Percentiles rank a stretch among this genome's conserved stretches.
phyloP scores from a whole-genome alignment of 768 basidiomycete species.

The Nevesoporus exiguus region DNA sequence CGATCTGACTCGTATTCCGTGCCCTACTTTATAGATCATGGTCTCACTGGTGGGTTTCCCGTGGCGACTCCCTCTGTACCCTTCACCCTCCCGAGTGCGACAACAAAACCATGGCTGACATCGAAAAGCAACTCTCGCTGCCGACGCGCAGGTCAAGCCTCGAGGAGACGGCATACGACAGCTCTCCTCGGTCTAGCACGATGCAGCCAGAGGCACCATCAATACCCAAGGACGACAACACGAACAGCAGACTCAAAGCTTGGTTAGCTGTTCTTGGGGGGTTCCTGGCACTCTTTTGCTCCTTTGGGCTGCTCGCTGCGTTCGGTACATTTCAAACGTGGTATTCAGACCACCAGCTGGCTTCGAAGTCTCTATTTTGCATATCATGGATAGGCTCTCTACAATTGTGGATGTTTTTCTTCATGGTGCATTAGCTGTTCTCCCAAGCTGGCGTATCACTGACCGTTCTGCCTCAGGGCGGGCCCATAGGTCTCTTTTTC shows the following conservation, averaged over 20 bases:
- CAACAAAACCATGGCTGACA: conserved; percentile 26
- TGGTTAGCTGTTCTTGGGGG: conserved; percentile 60
- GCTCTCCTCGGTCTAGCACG: conserved; percentile 24
- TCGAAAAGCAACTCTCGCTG: conserved; percentile 27
- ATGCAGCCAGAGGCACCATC: conserved; percentile 18
- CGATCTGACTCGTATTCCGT: conserved; percentile 19
- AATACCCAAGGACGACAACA: conserved; percentile 11
- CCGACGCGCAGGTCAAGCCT: conserved; percentile 20
- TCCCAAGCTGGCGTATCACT: not conserved
- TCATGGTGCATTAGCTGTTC: conserved; percentile 46
- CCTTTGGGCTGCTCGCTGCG: conserved; percentile 69
- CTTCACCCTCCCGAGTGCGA: conserved; percentile 4
- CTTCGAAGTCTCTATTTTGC: conserved; percentile 44
- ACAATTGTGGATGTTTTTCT: conserved; percentile 68
- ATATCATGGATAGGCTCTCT: conserved; percentile 73
- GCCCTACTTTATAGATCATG: conserved; percentile 27
- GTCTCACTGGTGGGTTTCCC: not conserved
- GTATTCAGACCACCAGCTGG: conserved; percentile 61
- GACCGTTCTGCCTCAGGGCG: conserved; percentile 43
- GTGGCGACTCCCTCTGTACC: conserved; percentile 12
- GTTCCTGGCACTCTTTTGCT: conserved; percentile 62
- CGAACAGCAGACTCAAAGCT: conserved; percentile 19
- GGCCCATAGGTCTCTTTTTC: conserved; percentile 55
- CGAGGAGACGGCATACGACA: conserved; percentile 16
- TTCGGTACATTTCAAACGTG: conserved; percentile 72